Conservation (phyloP, 208 protist species). For the Zelonia costaricensis region DNA sequence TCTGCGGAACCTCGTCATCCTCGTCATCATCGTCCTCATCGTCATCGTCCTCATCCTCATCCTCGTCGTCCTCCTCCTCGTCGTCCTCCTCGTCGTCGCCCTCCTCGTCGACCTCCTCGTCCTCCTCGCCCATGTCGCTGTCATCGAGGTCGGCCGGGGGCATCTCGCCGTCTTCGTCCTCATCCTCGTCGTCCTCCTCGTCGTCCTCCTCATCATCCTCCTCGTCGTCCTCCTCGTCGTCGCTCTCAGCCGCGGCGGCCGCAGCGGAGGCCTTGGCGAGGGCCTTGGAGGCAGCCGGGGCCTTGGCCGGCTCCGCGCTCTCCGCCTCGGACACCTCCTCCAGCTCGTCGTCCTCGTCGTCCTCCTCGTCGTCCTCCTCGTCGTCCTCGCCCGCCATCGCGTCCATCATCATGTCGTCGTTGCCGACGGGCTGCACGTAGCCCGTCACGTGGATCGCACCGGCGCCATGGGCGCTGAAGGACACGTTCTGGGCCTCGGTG, state of each 20-base stretch:
- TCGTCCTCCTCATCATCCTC: constrained; percentile 25
- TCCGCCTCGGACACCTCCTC: constrained; percentile 34
- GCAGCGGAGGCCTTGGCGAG: constrained; percentile 16
- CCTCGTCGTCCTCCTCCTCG: constrained; percentile 56
- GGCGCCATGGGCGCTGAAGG: constrained; percentile 70
- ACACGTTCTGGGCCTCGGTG: constrained; percentile 74
- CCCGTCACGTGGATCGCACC: constrained; percentile 83
- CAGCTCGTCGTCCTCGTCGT: constrained; percentile 51
- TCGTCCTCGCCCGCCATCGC: constrained; percentile 33
- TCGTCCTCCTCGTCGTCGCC: constrained; percentile 35
- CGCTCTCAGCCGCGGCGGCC: constrained; percentile 14
- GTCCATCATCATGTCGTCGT: constrained; percentile 61
- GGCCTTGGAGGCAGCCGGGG: neutral
- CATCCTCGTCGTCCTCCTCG: constrained; percentile 26
- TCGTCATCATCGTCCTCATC: constrained; percentile 58
- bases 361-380: constrained; percentile 37
- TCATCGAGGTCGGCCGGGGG: constrained; percentile 13
- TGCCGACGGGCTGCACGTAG: constrained; percentile 84
- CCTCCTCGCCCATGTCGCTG: constrained; percentile 30
- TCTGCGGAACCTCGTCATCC: constrained; percentile 51
- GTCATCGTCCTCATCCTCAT: constrained; percentile 70
- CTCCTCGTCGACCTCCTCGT: constrained; percentile 41
- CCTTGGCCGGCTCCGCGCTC: constrained; percentile 39
- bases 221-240: constrained; percentile 31
- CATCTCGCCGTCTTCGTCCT: constrained; percentile 41